phyloP scores from a whole-genome alignment of 768 basidiomycete species.

The Pleurotus giganteus region DNA sequence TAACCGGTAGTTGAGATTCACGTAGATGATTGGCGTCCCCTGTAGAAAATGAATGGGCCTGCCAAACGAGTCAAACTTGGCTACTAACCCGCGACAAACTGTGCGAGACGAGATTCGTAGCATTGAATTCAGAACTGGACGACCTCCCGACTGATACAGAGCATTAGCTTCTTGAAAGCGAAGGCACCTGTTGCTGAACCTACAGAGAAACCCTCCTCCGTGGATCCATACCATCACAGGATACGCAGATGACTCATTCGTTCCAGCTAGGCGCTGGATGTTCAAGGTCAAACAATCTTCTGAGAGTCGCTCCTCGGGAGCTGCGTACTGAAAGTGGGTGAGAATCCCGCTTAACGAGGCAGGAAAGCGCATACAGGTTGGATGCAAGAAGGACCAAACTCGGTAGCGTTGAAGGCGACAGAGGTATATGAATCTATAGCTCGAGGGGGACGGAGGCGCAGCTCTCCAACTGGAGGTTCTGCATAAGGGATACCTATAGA shows the following conservation, averaged over 20 bases:
- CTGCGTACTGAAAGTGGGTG: too few relatives aligned
- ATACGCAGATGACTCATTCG: not conserved
- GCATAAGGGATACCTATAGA: slow-evolving; percentile 31
- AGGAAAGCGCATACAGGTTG: slow-evolving; percentile 15
- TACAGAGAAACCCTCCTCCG: slow-evolving; percentile 13
- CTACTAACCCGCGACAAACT: slow-evolving; percentile 21
- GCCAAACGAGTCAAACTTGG: not conserved
- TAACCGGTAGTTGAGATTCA: slow-evolving; percentile 46
- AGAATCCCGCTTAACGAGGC: not conserved
- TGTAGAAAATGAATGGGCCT: not conserved
- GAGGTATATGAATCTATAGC: slow-evolving; percentile 15
- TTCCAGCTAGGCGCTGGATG: slow-evolving; percentile 35
- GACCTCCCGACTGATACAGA: slow-evolving; percentile 11
- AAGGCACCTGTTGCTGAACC: not conserved
- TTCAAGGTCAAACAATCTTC: slow-evolving; percentile 50
- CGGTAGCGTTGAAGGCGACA: slow-evolving; percentile 20
- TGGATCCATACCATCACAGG: slow-evolving; percentile 14
- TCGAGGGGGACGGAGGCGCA: slow-evolving; percentile 25
- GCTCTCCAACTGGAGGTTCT: slow-evolving; percentile 24
- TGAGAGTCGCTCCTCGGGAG: slow-evolving; percentile 16
- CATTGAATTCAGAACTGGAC: slow-evolving; percentile 26
- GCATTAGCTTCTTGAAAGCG: not conserved
- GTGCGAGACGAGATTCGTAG: slow-evolving; percentile 21
- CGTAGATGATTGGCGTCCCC: slow-evolving; percentile 43
- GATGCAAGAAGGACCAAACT: slow-evolving; percentile 23